phyloP scores from a whole-genome alignment of 805 yeast species.

The Starmerella apis region DNA sequence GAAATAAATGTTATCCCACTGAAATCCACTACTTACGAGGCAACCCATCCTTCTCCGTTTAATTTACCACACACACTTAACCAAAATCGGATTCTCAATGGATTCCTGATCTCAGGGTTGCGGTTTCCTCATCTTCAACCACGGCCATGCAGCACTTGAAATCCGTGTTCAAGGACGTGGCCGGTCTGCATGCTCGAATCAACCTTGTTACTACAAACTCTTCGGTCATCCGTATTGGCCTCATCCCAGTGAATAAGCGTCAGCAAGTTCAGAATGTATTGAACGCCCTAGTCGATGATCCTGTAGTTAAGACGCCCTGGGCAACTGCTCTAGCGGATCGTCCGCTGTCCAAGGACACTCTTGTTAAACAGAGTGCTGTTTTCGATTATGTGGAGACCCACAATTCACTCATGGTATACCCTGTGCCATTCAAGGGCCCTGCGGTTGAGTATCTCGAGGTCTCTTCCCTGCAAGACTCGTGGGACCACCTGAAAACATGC shows the following conservation, averaged over 20 bases:
- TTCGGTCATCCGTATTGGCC: constrained; percentile 26
- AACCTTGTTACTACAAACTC: constrained; percentile 20
- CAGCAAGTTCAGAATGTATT: constrained; percentile 25
- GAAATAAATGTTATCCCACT: too few species aligned
- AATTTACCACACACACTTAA: too few species aligned
- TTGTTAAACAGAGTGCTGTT: constrained; percentile 26
- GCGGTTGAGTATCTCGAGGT: constrained; percentile 30
- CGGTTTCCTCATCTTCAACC: constrained; percentile 3
- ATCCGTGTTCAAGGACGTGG: constrained; percentile 25
- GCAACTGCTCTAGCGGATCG: constrained; percentile 25
- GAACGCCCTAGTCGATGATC: constrained; percentile 31
- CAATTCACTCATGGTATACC: constrained; percentile 30
- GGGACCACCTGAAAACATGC: constrained; percentile 27
- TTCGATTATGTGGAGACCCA: constrained; percentile 30
- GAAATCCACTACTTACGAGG: too few species aligned
- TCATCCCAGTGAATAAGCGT: constrained; percentile 28
- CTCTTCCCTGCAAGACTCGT: constrained; percentile 26
- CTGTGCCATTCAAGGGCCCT: constrained; percentile 24
- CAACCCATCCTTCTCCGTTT: too few species aligned
- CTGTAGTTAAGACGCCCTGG: constrained; percentile 31
- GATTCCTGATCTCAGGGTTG: constrained; percentile 3
- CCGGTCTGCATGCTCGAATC: constrained; percentile 28
- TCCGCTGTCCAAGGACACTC: constrained; percentile 29
- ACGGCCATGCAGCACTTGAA: constrained; percentile 22
- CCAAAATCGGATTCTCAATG: neutral